phyloP scores from a whole-genome alignment of 2,329 filamentous ascomycete genomes.

The Triangularia setosa region DNA sequence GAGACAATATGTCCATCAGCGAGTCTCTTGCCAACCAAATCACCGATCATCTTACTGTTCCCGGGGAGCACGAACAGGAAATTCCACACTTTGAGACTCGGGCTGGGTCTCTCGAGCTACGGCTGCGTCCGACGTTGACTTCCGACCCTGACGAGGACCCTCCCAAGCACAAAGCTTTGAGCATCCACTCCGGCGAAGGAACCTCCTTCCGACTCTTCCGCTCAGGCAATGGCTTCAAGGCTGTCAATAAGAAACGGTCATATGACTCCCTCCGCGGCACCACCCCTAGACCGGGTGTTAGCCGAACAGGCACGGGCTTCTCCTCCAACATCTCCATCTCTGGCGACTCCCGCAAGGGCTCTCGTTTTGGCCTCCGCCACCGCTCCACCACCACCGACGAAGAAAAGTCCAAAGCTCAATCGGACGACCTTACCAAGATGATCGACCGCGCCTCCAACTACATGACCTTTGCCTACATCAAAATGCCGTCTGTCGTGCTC shows the following conservation, averaged over 20 bases:
- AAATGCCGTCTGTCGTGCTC: conserved; percentile 89
- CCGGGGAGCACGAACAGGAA: conserved; percentile 41
- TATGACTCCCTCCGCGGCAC: conserved; percentile 51
- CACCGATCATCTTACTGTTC: conserved; percentile 20
- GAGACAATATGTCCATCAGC: conserved; percentile 39
- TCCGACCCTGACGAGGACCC: conserved; percentile 42
- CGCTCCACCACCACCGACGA: conserved; percentile 37
- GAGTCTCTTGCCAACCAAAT: conserved; percentile 37
- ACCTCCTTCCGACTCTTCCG: conserved; percentile 52
- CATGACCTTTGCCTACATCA: conserved; percentile 95
- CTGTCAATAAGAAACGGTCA: conserved; percentile 50
- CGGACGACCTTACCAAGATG: conserved; percentile 95
- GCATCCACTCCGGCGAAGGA: conserved; percentile 46
- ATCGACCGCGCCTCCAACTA: conserved; percentile 91
- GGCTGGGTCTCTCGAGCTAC: conserved; percentile 72
- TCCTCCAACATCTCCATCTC: conserved; percentile 35
- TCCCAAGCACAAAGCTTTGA: conserved; percentile 45
- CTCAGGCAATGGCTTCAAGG: conserved; percentile 40
- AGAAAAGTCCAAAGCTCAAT: conserved; percentile 52
- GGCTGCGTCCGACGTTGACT: conserved; percentile 76
- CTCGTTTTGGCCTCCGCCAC: conserved; percentile 55
- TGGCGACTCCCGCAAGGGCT: conserved; percentile 43
- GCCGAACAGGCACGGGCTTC: conserved; percentile 44
- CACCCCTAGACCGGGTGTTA: conserved; percentile 42
- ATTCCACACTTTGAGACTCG: conserved; percentile 53